These are phyloP conservation scores for Chenopodium suecicum DNA, from an alignment of 148 eudicot genomes.

Conservation along the genomic window DNA sequence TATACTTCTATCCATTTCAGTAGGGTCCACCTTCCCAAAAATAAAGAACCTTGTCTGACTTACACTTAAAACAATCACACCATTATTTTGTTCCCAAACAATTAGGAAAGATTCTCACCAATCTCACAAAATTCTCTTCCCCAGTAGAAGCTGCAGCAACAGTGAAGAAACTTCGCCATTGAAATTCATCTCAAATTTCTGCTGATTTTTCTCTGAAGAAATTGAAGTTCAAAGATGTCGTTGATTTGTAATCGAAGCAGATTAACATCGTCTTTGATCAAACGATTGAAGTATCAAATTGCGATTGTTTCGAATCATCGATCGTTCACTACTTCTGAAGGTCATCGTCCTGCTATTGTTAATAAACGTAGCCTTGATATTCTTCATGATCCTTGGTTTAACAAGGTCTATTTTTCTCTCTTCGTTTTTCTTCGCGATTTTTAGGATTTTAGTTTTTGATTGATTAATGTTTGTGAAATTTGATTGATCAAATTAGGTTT, in stretches of 20 bases:
- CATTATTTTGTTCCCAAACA: not conserved
- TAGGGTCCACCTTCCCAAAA: not conserved
- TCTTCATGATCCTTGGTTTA: conserved; percentile 99
- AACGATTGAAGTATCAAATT: conserved; percentile 40
- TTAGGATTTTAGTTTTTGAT: not conserved
- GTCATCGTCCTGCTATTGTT: conserved; percentile 83
- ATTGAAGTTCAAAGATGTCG: conserved; percentile 19
- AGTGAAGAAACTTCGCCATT: not conserved
- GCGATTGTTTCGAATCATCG: conserved; percentile 25
- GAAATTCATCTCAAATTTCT: not conserved
- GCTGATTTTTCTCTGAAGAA: not conserved
- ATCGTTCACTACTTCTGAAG: conserved; percentile 85
- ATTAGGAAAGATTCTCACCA: not conserved
- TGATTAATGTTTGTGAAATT: not conserved
- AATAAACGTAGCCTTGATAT: conserved; percentile 88
- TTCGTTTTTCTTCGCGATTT: too few species aligned
- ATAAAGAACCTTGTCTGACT: not conserved
- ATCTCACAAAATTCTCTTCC: not conserved
- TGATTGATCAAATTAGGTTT: not conserved
- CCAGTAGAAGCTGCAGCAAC: not conserved
- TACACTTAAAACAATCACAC: not conserved
- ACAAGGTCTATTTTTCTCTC: conserved; percentile 49
- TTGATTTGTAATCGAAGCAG: conserved; percentile 25
- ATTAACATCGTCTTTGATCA: conserved; percentile 54
- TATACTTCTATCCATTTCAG: not conserved